phyloP scores from a whole-genome alignment of 805 yeast species.

The Yueomyces sp. region DNA sequence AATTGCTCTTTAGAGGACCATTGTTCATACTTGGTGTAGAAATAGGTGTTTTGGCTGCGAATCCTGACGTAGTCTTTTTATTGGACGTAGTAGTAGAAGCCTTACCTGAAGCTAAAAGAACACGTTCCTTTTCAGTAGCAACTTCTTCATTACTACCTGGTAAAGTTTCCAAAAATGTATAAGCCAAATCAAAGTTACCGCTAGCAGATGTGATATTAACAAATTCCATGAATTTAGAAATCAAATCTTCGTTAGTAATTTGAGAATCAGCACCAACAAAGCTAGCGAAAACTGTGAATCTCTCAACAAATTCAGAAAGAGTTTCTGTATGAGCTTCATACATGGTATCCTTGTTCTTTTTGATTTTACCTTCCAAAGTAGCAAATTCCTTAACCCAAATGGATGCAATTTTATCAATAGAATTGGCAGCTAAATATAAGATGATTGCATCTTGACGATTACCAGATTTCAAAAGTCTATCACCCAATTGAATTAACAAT shows the following conservation, averaged over 20 bases:
- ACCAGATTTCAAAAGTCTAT: slow-evolving; percentile 44
- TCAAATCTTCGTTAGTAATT: slow-evolving; percentile 22
- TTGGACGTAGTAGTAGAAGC: slow-evolving; percentile 1
- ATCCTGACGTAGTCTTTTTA: not conserved
- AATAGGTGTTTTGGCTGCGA: not conserved
- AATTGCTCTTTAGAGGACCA: not conserved
- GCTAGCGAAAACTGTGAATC: slow-evolving; percentile 48
- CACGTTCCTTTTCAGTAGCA: slow-evolving; percentile 65
- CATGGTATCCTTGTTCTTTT: slow-evolving; percentile 36
- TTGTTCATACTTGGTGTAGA: not conserved
- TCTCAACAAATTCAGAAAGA: slow-evolving; percentile 69
- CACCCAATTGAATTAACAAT: slow-evolving; percentile 59
- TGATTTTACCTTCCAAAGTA: slow-evolving; percentile 29
- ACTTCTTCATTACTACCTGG: slow-evolving; percentile 66
- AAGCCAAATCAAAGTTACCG: slow-evolving; percentile 78
- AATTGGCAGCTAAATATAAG: slow-evolving; percentile 69
- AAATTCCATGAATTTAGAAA: slow-evolving; percentile 60
- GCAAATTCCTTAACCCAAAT: slow-evolving; percentile 77
- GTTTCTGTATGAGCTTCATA: slow-evolving; percentile 79
- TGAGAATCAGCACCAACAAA: slow-evolving; percentile 11
- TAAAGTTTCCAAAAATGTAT: slow-evolving; percentile 49
- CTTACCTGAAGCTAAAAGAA: slow-evolving; percentile 47
- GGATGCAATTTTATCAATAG: slow-evolving; percentile 61
- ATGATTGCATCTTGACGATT: slow-evolving; percentile 63
- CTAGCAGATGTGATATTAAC: slow-evolving; percentile 64